Percentiles rank a stretch among this genome's conserved stretches.
Conservation (phyloP, 2,329 filamentous ascomycete genomes). For the Colletotrichum sublineola region DNA sequence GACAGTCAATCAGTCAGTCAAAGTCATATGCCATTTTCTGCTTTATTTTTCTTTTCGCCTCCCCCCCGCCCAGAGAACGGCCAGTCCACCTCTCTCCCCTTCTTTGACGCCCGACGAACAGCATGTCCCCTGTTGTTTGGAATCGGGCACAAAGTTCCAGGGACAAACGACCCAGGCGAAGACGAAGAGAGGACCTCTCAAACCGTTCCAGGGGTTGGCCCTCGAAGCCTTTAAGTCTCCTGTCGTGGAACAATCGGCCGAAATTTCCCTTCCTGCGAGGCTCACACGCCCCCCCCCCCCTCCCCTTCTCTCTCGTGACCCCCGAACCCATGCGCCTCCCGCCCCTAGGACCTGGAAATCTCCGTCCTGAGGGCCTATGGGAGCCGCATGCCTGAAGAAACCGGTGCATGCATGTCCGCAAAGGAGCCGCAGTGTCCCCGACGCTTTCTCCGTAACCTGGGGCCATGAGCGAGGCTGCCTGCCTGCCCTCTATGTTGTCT, state of each 20-base stretch:
- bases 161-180: background rate
- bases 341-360: conserved; percentile 7
- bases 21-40: background rate
- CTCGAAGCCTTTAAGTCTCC: background rate
- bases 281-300: no score
- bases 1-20: background rate
- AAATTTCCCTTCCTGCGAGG: conserved; percentile 1
- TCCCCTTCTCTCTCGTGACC: background rate
- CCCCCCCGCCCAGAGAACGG: background rate
- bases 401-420: conserved; percentile 3
- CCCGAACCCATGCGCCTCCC: conserved; percentile 17
- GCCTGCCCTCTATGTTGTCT: background rate
- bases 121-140: conserved; percentile 5
- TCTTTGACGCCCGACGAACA: conserved; percentile 4
- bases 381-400: conserved; percentile 17
- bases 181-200: background rate
- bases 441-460: conserved; percentile 33
- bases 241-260: conserved; percentile 32
- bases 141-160: conserved; percentile 6
- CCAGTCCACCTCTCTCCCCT: background rate
- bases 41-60: no score
- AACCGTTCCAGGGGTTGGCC: background rate
- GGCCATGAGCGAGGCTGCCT: background rate
- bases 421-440: conserved; percentile 37
- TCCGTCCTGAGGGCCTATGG: conserved; percentile 5